Percentiles rank a stretch among this genome's conserved stretches.
These are phyloP conservation scores for Straminergon stramineum DNA, from an alignment of 225 moss, liverwort and hornwort genomes.

Conservation along the genomic window DNA sequence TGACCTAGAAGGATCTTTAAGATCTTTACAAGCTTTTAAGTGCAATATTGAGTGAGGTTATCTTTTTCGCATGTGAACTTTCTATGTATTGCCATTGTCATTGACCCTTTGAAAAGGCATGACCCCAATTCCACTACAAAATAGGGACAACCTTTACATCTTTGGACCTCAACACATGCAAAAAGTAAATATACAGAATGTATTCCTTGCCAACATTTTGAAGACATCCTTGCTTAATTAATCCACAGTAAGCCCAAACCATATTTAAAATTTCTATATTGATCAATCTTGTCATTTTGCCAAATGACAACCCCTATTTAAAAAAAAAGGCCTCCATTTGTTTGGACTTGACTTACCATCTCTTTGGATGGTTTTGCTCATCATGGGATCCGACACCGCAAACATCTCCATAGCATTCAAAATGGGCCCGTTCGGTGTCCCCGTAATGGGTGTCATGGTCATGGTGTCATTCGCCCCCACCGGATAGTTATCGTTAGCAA, in stretches of 20 bases:
- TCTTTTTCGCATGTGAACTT: not conserved
- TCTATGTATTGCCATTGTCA: not conserved
- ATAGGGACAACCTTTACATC: not conserved
- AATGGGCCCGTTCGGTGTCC: not conserved
- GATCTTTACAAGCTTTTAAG: not conserved
- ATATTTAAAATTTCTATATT: not conserved
- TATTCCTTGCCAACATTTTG: not conserved
- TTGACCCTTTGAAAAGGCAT: not conserved
- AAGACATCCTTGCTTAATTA: not conserved
- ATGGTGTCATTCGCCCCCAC: not conserved
- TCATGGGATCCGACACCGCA: not conserved
- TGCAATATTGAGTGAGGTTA: fast-evolving
- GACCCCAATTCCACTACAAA: not conserved
- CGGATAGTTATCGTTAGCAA: fast-evolving
- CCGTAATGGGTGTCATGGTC: not conserved
- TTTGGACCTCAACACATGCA: not conserved
- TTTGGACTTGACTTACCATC: not conserved
- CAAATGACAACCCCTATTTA: fast-evolving
- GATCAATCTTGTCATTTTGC: not conserved
- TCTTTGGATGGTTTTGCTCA: not conserved
- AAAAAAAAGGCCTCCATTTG: fast-evolving
- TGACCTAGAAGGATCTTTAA: not conserved
- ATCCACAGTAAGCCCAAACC: not conserved
- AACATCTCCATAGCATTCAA: constrained; percentile 1
- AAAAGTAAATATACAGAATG: fast-evolving